Base-by-base conservation (phyloP, 2,329 filamentous ascomycete species). In the Scortechinia acanthostroma region DNA sequence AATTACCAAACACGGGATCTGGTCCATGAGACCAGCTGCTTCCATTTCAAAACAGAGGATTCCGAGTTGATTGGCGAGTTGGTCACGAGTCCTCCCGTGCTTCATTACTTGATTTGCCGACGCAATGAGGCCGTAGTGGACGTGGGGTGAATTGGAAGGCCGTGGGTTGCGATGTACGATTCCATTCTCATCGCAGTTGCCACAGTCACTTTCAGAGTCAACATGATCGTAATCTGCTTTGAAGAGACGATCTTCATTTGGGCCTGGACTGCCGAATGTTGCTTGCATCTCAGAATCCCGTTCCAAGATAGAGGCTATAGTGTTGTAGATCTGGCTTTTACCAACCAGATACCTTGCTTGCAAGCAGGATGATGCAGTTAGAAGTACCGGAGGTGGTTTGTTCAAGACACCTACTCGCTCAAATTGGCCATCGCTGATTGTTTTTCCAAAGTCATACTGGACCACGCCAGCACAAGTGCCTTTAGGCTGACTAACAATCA, bases 361-460 rank as follows among this genome's bases (percentile, higher is more conserved):
- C 16, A 50, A 37, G 15, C 43, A 45, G 16, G 49, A 28, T 21
- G 50, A 14, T 14, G 47, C 47, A 20, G 21, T 40, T 14, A 50
- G 42, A 21, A 52, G 28, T 6, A 50, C n/a, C 3, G n/a, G 21
- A 21, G 47, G 50, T 16, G 50, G 49, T 19, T 30, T 48, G 35
- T 46, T 52, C 17, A 51, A 22, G n/a, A 37, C 25, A 13, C 49
- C 47, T n/a, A 23, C 40, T 15, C 21, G 43, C 16, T 15, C 2
- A 10, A 44, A 35, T 19, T 44, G 19, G 42, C n/a, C n/a, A 13
- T 42, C 43, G 19, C 17, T 23, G 13, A 10, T 25, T 16, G 6
- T 20, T 23, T n/a, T 30, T 10, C 25, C 25, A 10, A 30, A 30
- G 25, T 30, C 25, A 30, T 30, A 30, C n/a, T 30, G 25, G 10